These are phyloP conservation scores for Aspergillus flavus DNA, from an alignment of 2,329 filamentous ascomycete genomes.

Conservation along the genomic window DNA sequence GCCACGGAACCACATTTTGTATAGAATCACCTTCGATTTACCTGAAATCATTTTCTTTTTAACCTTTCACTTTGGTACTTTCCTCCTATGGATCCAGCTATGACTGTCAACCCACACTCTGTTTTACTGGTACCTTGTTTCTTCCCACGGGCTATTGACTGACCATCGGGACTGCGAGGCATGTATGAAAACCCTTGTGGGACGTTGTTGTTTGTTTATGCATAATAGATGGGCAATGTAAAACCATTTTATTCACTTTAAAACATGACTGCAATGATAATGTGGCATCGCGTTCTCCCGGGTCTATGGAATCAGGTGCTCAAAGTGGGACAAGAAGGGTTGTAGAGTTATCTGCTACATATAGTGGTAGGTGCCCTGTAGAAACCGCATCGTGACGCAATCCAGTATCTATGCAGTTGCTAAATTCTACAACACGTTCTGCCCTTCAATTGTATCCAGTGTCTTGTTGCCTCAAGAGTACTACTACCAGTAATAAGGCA, in stretches of 20 bases:
- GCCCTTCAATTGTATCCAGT: not conserved
- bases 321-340: not conserved
- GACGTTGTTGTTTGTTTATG: slow-evolving; percentile 33
- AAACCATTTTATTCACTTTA: slow-evolving; percentile 30
- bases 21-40: slow-evolving; percentile 39
- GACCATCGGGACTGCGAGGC: slow-evolving; percentile 25
- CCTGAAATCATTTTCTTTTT: slow-evolving; percentile 10
- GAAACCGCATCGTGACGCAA: not conserved
- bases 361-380: not conserved
- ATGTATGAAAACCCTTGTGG: slow-evolving; percentile 32
- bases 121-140: slow-evolving; percentile 27
- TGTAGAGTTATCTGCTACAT: not conserved
- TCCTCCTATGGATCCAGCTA: slow-evolving; percentile 29
- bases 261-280: not conserved
- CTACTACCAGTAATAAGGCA: not conserved
- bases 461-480: not conserved
- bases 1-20: slow-evolving; percentile 42
- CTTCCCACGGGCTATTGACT: slow-evolving; percentile 28
- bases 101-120: slow-evolving; percentile 30
- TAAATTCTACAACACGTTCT: not conserved
- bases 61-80: slow-evolving; percentile 20
- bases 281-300: not conserved
- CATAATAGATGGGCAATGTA: slow-evolving; percentile 46
- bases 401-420: not conserved
- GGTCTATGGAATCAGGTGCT: not conserved